Base-by-base conservation (phyloP, 495 filamentous ascomycete species). In the Aspergillus sclerotiicarbonarius region DNA sequence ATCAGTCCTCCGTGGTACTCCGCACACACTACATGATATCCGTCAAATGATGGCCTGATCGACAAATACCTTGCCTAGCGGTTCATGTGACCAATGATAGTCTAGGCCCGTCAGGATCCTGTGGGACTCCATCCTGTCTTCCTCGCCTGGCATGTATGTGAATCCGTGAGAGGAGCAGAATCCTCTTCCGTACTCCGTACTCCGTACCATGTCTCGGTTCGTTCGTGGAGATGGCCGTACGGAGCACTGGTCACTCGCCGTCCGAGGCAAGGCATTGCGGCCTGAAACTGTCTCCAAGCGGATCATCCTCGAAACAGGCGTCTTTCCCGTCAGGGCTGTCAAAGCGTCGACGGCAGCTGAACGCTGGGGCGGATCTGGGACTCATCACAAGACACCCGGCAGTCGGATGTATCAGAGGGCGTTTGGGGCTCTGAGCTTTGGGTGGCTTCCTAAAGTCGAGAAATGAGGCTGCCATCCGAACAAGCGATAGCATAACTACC, bases 31-130 rank as follows among this genome's bases (percentile, higher is more conserved):
- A 20, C 45, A 20, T 21, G 29, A 31, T 25, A 10, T 49, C 46
- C 46, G 29, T 49, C 29, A 49, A 41, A n/a, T 41, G 37, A 41
- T 41, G 37, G 37, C 37, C 37, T 41, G 37, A 41, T 41, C 37
- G 37, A 41, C 37, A n/a, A n/a, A 41, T 41, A 41, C 37, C 13
- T 41, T 15, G 13, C 33, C 33, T 37, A 37, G 33, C 3, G 33
- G 8, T 41, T n/a, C 37, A 41, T 12, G 13, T 41, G 37, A 41
- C 37, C 37, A 41, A 41, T 41, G 37, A n/a, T n/a, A 41, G 37
- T 10, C 33, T 7, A 9, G 33, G 13, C 33, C 33, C 3, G 33
- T 2, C 9, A n/a, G 37, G 10, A 41, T 41, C 37, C 5, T n/a
- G 37, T n/a, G n/a, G 37, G 37, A 41, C n/a, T n/a, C 12, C 37